Percentiles rank a stretch among this genome's conserved stretches.
These are phyloP conservation scores for Penicillium oxalicum DNA, from an alignment of 2,329 filamentous ascomycete genomes.

Conservation along the genomic window DNA sequence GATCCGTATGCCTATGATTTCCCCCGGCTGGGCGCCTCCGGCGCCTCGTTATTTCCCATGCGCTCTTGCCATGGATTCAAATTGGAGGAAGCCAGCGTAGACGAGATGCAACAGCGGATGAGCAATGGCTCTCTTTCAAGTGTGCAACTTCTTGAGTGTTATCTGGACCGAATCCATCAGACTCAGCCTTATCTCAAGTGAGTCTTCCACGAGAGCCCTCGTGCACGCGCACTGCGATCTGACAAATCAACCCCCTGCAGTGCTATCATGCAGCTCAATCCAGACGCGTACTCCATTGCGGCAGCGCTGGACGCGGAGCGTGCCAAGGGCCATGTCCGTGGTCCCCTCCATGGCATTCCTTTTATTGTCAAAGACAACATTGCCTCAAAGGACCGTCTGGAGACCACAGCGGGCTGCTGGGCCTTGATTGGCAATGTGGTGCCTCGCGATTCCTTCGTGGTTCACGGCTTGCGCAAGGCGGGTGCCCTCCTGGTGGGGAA, in stretches of 20 bases:
- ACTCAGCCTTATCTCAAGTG: conserved; percentile 61
- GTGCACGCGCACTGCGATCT: neutral
- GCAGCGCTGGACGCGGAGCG: conserved; percentile 56
- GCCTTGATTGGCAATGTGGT: conserved; percentile 61
- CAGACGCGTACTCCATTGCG: conserved; percentile 60
- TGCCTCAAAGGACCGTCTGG: conserved; percentile 61
- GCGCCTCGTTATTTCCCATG: conserved; percentile 54
- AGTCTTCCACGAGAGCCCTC: neutral
- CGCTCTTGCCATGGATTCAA: conserved; percentile 53
- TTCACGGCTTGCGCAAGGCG: conserved; percentile 55
- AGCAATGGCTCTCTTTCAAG: conserved; percentile 50
- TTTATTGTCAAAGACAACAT: conserved; percentile 68
- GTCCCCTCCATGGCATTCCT: conserved; percentile 68
- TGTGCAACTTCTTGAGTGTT: conserved; percentile 56
- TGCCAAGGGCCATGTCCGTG: conserved; percentile 49
- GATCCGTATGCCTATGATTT: conserved; percentile 34
- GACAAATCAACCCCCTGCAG: conserved; percentile 12
- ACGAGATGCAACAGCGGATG: conserved; percentile 59
- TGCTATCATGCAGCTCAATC: conserved; percentile 59
- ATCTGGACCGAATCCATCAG: conserved; percentile 56
- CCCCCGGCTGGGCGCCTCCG: conserved; percentile 30
- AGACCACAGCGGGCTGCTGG: conserved; percentile 67
- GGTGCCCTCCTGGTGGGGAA: conserved; percentile 68
- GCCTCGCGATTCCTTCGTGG: conserved; percentile 62
- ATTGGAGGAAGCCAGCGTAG: conserved; percentile 65